These are phyloP conservation scores for Hirsutella minnesotensis DNA, from an alignment of 2,329 filamentous ascomycete species.

Conservation along the genomic window DNA sequence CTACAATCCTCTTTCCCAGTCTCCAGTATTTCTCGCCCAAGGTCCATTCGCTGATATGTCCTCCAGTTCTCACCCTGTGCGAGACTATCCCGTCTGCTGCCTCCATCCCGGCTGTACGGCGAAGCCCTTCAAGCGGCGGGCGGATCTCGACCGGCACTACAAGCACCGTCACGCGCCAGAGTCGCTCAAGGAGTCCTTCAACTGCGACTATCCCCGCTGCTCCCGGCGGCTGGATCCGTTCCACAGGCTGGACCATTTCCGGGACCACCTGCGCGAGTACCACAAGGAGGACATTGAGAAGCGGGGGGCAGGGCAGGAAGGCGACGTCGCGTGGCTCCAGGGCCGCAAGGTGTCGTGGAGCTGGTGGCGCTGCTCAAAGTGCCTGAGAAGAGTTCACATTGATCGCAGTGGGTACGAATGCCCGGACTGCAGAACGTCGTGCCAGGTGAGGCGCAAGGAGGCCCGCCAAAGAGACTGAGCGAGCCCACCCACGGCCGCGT, in stretches of 20 bases:
- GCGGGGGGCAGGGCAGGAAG: conserved; percentile 23
- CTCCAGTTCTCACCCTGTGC: conserved; percentile 7
- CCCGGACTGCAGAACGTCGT: conserved; percentile 30
- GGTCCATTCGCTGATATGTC: not conserved
- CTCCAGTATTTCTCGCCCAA: not conserved
- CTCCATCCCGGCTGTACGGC: conserved; percentile 27
- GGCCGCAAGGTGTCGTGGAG: conserved; percentile 23
- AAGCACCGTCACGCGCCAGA: conserved; percentile 33
- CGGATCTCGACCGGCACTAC: conserved; percentile 43
- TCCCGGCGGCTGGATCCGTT: conserved; percentile 33
- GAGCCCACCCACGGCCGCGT: no score
- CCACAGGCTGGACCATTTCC: conserved; percentile 42
- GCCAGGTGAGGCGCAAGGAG: conserved; percentile 31
- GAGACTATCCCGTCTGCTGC: conserved; percentile 26
- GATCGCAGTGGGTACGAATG: conserved; percentile 31
- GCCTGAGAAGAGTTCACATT: conserved; percentile 33
- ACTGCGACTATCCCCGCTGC: conserved; percentile 42
- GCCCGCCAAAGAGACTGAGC: conserved; percentile 14
- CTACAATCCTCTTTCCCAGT: no score
- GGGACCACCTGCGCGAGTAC: conserved; percentile 43
- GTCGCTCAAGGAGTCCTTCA: conserved; percentile 28
- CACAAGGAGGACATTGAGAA: conserved; percentile 43
- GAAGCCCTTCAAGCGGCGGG: conserved; percentile 36
- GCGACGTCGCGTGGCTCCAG: conserved; percentile 24
- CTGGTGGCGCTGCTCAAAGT: conserved; percentile 46